A percentile compares a stretch with the other conserved stretches of the same genome.
phyloP scores from a whole-genome alignment of 2,329 filamentous ascomycete species.

The Colletotrichum sp. region DNA sequence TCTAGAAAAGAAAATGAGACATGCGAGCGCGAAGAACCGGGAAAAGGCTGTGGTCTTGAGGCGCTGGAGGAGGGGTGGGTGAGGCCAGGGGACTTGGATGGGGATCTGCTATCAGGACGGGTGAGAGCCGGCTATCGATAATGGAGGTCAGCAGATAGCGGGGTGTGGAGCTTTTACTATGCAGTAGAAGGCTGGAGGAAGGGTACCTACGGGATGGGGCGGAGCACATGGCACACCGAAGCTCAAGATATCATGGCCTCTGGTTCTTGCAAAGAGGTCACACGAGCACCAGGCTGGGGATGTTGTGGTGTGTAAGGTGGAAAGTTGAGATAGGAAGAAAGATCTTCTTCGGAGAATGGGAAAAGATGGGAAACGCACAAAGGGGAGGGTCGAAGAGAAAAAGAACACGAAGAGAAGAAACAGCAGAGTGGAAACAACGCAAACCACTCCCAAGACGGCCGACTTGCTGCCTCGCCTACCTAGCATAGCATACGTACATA shows the following conservation, averaged over 20 bases:
- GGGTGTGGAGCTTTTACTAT: slow-evolving; percentile 4
- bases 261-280: slow-evolving; percentile 1
- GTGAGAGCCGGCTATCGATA: slow-evolving; percentile 18
- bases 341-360: neutral
- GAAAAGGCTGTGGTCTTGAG: neutral
- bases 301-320: neutral
- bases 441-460: neutral
- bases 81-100: neutral
- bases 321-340: neutral
- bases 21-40: neutral
- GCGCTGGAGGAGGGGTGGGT: slow-evolving; percentile 4
- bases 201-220: slow-evolving; percentile 8
- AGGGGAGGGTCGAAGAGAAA: neutral
- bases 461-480: neutral
- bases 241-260: slow-evolving; percentile 17
- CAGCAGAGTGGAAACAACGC: neutral
- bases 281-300: neutral
- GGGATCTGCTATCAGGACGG: slow-evolving; percentile 17
- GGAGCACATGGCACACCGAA: slow-evolving; percentile 20
- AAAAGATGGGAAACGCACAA: neutral
- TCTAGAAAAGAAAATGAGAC: slow-evolving; percentile 4
- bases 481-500: neutral
- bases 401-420: neutral
- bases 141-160: slow-evolving; percentile 20
- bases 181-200: slow-evolving; percentile 7